Evolutionary conservation across 805 yeast species (phyloP), one percentile per base, ranked within the genome.

Genomic region (Lipomyces sp.): DNA sequence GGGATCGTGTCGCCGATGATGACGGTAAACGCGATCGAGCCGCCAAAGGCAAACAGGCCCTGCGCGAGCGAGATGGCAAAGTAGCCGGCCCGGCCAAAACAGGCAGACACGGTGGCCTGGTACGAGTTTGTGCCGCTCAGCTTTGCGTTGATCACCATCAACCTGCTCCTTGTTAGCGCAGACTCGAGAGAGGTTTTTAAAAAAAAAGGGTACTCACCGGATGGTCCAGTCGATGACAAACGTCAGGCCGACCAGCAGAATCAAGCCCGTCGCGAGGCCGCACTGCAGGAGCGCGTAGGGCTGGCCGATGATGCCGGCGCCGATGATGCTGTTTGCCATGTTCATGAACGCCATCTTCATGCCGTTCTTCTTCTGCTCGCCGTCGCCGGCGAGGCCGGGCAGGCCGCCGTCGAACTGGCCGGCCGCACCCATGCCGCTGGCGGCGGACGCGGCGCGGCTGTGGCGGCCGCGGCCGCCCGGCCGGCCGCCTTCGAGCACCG

Each of bases 1-100:
- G 98, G 97, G 32, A 91, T 82, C 0, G 96, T 86, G 63, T 90
- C 98, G 19, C 98, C 98, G 29, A 90, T 88, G 58, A 90, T 91
- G 45, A 90, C 90, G 54, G 95, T 86, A 68, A 88, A 91, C 1
- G 96, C 97, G 74, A 88, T 82, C 53, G 88, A 81, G 0, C 98
- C 98, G 23, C 98, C 97, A 63, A 87, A 82, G 1, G 98, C 97
- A 73, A 90, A 90, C 3, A 86, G 71, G 1, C 93, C 89, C 64
- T 90, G 95, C 0, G 95, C 80, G 2, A 84, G 60, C 23, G 90
- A 73, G 28, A 90, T 80, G 6, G 82, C 60, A 2, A 82, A 65
- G 52, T 82, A 80, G 0, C 98, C 98, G 18, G 70, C 54, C 14
- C 71, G 74, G 0, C 97, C 97, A 70, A 81, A 88, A 47, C 95